A percentile compares a stretch with the other conserved stretches of the same genome.
These are phyloP conservation scores for Geotrichum bryndzae DNA, from an alignment of 1,139 yeast genomes.

Conservation along the genomic window DNA sequence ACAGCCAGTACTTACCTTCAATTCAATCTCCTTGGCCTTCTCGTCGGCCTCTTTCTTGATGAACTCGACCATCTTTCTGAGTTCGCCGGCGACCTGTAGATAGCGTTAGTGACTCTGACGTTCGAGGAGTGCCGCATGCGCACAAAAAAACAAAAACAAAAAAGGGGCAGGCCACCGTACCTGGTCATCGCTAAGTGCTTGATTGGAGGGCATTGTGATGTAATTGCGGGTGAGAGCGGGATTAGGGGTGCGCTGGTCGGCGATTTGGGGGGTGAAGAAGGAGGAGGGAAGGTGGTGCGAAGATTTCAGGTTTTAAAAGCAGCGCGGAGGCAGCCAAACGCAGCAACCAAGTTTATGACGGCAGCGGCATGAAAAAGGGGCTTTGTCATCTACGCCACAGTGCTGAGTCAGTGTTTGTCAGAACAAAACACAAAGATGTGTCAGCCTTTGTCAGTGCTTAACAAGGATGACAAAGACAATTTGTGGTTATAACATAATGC, in stretches of 20 bases:
- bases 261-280: background rate
- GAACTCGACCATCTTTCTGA: constrained; percentile 96
- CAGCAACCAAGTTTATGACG: background rate
- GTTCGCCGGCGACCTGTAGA: constrained; percentile 58
- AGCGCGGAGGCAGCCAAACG: background rate
- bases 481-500: too few species aligned
- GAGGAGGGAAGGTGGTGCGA: background rate
- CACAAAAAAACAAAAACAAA: background rate
- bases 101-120: background rate
- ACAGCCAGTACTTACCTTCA: constrained; percentile 46
- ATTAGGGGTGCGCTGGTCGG: background rate
- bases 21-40: constrained; percentile 90
- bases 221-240: background rate
- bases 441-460: too few species aligned
- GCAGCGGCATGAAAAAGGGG: too few species aligned
- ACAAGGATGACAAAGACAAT: too few species aligned
- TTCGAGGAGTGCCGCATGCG: background rate
- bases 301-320: background rate
- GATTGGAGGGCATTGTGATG: constrained; percentile 28
- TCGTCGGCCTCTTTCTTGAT: constrained; percentile 98
- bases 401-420: too few species aligned
- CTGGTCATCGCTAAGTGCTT: constrained; percentile 42
- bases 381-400: too few species aligned
- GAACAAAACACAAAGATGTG: too few species aligned
- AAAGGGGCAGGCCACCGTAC: constrained; percentile 26